Base-by-base conservation (phyloP, 257 asterid genomes). In the Solanum pimpinellifolium region DNA sequence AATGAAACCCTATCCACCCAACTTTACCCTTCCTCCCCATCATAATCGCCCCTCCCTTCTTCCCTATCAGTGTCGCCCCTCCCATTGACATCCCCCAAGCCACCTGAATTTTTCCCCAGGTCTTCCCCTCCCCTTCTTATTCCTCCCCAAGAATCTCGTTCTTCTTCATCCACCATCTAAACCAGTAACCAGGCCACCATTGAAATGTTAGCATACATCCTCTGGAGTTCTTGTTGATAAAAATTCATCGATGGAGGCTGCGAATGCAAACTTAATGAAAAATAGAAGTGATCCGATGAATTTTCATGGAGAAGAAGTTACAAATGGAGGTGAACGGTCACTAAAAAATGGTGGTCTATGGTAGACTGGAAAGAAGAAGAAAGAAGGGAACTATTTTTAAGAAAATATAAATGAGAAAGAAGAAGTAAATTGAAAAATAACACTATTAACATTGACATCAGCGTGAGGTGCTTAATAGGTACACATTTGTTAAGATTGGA, bases 221-320 rank as follows among this genome's bases (percentile, higher is more conserved):
- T 31, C 82, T 80, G 88, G 87, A 47, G 77, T 39, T 86, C 84
- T 88, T 87, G 75, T 83, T 20, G 93, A 88, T 56, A 87, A 91
- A 81, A 90, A 88, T 92, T 31, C 87, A 21, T 86, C 88, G 5
- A 93, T 81, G 72, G 98, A 91, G 86, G 90, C 93, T 86, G 98
- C 91, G 78, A 87, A 86, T 84, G 86, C 88, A 14, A 66, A 66
- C 74, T 27, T 25, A 27, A 66, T 66, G 37, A 66, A 66, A 66
- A 66, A 66, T 13, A 27, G 25, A 66, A 66, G 74, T 27, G 74
- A 66, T 66, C 33, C 74, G 13, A 66, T 66, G 74, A 66, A 66
- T 6, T 66, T 66, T 27, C 21, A 66, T 13, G 74, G 70, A 62
- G 70, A 11, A 60, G 31, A 25, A 23, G 70, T 62, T 62, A n/a